Base-by-base conservation (phyloP, 2,329 filamentous ascomycete species). In the Alternaria postmessia region DNA sequence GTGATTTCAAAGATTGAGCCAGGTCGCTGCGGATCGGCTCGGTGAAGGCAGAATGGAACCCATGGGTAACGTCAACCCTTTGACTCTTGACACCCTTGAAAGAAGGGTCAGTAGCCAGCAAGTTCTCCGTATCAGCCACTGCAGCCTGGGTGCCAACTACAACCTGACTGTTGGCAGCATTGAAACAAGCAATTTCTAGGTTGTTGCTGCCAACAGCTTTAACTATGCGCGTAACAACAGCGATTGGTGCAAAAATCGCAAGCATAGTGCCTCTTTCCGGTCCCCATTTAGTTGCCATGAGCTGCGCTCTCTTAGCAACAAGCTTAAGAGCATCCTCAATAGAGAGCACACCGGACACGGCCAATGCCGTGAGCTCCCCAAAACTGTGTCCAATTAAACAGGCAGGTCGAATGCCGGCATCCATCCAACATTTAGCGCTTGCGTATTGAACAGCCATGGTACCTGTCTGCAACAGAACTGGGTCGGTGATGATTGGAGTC, bases 121-220 rank as follows among this genome's bases (percentile, higher is more conserved):
- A 41, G n/a, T 18, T 58, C 18, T 58, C 56, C 34, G 34, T 5
- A 14, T 80, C 71, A 6, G 67, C 59, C 6, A 56, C 51, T 16
- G 36, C 24, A 8, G 24, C 24, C 34, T 54, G 12, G 8, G 57
- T 56, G 2, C 70, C 69, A 26, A 80, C 81, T 3, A 86, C 26
- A 0, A 80, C 81, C 64, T 81, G 80, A 59, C 75, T 82, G 4
- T 59, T 64, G 0, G 80, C 80, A 0, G 51, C 61, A 46, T 70
- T 75, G 66, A 60, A 76, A 64, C 84, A 86, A 0, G 85, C 84
- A 36, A 86, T 81, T 30, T 55, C 53, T 9, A 57, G 42, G 5
- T 28, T 36, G 9, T 58, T 11, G 7, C 28, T 32, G 6, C 51
- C 52, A 14, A 63, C 41, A 7, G 42, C 36, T 28, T 54, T 20